Base-by-base conservation (phyloP, 805 yeast genomes). In the Saccharomycopsis fodiens region DNA sequence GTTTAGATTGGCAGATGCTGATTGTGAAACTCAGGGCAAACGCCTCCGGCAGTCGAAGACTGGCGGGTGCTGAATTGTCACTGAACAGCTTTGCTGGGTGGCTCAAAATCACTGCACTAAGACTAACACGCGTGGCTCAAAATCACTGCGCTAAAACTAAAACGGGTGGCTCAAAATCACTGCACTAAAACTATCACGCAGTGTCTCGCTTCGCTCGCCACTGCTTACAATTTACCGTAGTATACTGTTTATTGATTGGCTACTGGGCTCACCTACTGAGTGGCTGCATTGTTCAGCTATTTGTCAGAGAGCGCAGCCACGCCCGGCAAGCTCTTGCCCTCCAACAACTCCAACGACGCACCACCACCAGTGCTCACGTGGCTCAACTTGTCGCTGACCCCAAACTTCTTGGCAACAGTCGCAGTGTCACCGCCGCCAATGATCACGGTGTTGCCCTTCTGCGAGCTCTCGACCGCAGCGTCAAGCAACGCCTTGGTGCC, bases 341-440 rank as follows among this genome's bases (percentile, higher is more conserved):
- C 98, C 66, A 93, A 81, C 66, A 93, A 82, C 74, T 93, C 98
- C 67, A 93, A 79, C 54, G 97, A 91, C 58, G 98, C 98, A 78
- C 98, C 98, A 74, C 98, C 98, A 74, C 98, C 98, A 54, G 98
- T 93, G 58, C 97, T 91, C 57, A 93, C 96, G 71, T 93, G 98
- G 44, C 97, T 87, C 62, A 93, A 79, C 77, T 93, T 86, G 66
- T 86, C 96, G 59, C 86, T 89, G 56, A 82, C 96, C 66, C 96
- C 96, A 72, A 73, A 93, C 78, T 93, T 93, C 87, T 91, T 91
- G 63, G 96, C 96, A 58, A 89, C 93, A 57, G 98, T 93, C 59
- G 98, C 98, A 61, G 98, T 93, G 73, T 93, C 98, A 79, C 98
- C 98, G 72, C 98, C 98, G 60, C 82, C 80, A 62, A 93, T 85